Evolutionary conservation across 2,329 filamentous ascomycete species (phyloP), one percentile per base, ranked within the genome.

Genomic region (Alternaria brassicicola): DNA sequence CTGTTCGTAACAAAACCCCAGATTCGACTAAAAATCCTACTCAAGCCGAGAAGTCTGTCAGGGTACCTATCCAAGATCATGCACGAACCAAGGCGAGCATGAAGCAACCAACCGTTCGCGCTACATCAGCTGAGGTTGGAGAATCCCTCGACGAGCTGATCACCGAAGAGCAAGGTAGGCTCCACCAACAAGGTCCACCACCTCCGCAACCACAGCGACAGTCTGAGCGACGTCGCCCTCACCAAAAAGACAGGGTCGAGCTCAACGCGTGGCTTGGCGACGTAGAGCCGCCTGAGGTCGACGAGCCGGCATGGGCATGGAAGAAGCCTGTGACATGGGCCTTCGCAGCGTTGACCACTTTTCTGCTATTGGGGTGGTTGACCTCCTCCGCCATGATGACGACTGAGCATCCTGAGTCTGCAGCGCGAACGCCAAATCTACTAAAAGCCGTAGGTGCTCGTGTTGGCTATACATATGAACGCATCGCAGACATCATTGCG

Each of bases 251-350:
- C 10, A 59, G 58, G 12, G 57, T 57, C 12, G 55, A 55, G 25
- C 57, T 69, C n/a, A 58, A 63, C 17, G 55, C 64, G 23, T 68
- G 66, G 68, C 62, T 68, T 30, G 60, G 65, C 19, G 53, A 62
- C 17, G 55, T 70, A 15, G 54, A 65, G 13, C 45, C 36, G n/a
- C 55, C 28, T 17, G 52, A 52, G 9, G 41, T 61, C 15, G 63
- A 68, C 8, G 63, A 66, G 41, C 46, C 56, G 15, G 57, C 63
- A 28, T 69, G 65, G 65, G 48, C 41, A 33, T 64, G 60, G 58
- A 60, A 55, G 31, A 53, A 58, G 23, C 43, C 54, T 31, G 19
- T 62, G 19, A 58, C 53, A 8, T 56, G 52, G 38, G 51, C 55
- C 3, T 64, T 66, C 42, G 63, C 61, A 58, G 47, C 25, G 9